phyloP scores from a whole-genome alignment of 2,329 filamentous ascomycete genomes.

The Ceratocystis albifundus region DNA sequence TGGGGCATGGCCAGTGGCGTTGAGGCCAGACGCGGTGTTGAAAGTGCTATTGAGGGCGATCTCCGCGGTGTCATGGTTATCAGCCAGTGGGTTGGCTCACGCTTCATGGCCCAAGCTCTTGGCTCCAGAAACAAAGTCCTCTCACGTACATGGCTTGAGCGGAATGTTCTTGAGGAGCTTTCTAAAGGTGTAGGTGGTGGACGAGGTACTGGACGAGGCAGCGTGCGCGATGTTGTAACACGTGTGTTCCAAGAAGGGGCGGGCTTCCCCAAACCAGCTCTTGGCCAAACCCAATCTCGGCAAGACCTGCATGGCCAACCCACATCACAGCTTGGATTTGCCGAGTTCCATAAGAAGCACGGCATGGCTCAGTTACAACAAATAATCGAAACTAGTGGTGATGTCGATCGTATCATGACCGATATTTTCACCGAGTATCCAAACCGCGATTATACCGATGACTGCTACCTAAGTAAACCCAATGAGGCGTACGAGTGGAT shows the following conservation, averaged over 20 bases:
- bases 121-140: conserved; percentile 37
- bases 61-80: conserved; percentile 76
- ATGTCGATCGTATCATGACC: conserved; percentile 64
- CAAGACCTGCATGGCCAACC: conserved; percentile 42
- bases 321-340: conserved; percentile 53
- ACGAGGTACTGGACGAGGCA: conserved; percentile 59
- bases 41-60: conserved; percentile 59
- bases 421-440: conserved; percentile 84
- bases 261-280: conserved; percentile 55
- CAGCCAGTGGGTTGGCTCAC: conserved; percentile 72
- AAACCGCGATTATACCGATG: conserved; percentile 81
- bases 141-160: conserved; percentile 66
- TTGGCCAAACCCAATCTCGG: conserved; percentile 28
- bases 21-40: conserved; percentile 55
- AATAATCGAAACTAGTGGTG: conserved; percentile 69
- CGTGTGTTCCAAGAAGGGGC: conserved; percentile 71
- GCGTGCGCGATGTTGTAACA: conserved; percentile 60
- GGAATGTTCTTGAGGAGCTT: conserved; percentile 56
- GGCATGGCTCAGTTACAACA: conserved; percentile 60
- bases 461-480: conserved; percentile 80
- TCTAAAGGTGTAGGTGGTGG: conserved; percentile 59
- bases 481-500: conserved; percentile 86
- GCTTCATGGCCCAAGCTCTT: conserved; percentile 43
- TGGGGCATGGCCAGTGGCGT: conserved; percentile 69
- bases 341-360: conserved; percentile 59